These are phyloP conservation scores for Backusella liffmaniae DNA, from an alignment of 192 early-diverging fungal species.

Conservation along the genomic window DNA sequence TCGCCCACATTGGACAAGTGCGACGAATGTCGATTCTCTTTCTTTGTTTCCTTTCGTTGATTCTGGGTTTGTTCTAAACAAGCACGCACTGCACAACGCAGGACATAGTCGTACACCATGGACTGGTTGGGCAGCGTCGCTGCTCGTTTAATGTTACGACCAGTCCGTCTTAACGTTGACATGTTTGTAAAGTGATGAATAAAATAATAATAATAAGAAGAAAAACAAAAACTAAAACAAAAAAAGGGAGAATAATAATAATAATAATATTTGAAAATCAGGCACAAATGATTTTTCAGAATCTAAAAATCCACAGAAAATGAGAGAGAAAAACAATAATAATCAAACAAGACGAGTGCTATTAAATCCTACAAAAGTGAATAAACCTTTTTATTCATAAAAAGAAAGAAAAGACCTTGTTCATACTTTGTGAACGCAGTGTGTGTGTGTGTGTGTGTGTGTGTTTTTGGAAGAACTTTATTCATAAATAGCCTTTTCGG, in stretches of 20 bases:
- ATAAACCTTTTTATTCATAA: too few species aligned
- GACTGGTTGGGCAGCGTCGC: slow-evolving; percentile 7
- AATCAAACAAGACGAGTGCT: too few species aligned
- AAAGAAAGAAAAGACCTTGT: too few species aligned
- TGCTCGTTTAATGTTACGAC: slow-evolving; percentile 7
- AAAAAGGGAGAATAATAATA: neutral
- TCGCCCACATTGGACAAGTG: slow-evolving; percentile 23
- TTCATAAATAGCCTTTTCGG: neutral
- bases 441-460: too few species aligned
- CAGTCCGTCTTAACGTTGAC: slow-evolving; percentile 23
- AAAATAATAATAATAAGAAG: neutral
- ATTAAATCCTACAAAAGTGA: too few species aligned
- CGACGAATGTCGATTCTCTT: slow-evolving; percentile 12
- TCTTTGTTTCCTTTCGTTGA: slow-evolving; percentile 3
- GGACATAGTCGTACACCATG: slow-evolving; percentile 35
- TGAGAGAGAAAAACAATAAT: too few species aligned
- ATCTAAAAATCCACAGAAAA: neutral
- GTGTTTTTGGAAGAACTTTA: neutral
- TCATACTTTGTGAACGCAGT: too few species aligned
- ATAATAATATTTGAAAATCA: neutral
- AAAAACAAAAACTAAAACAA: neutral
- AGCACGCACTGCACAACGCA: slow-evolving; percentile 40
- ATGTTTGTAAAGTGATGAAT: neutral
- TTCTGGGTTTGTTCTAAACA: slow-evolving; percentile 23
- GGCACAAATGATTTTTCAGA: neutral